These are phyloP conservation scores for Penicillium herquei DNA, from an alignment of 495 filamentous ascomycete species.

Conservation along the genomic window DNA sequence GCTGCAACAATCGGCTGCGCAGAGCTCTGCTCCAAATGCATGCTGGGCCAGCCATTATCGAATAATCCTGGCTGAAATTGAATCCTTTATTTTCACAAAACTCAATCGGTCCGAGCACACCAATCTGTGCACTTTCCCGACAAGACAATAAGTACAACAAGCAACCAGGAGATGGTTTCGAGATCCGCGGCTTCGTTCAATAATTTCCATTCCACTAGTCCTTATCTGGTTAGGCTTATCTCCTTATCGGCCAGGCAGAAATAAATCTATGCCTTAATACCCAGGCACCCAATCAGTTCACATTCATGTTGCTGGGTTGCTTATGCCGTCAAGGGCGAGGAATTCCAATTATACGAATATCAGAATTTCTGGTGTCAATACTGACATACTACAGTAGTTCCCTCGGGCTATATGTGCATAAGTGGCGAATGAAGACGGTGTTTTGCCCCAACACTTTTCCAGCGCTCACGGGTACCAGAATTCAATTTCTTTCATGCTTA, in stretches of 20 bases:
- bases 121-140: neutral
- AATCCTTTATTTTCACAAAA: neutral
- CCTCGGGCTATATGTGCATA: no score
- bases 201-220: slow-evolving; percentile 14
- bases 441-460: no score
- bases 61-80: neutral
- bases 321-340: no score
- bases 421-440: no score
- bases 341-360: no score
- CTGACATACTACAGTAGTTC: no score
- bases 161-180: neutral
- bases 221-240: slow-evolving; percentile 6
- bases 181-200: slow-evolving; percentile 5
- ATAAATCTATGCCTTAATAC: neutral
- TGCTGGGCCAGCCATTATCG: slow-evolving; percentile 18
- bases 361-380: no score
- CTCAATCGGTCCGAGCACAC: neutral
- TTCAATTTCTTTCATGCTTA: no score
- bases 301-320: no score
- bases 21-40: slow-evolving; percentile 25
- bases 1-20: slow-evolving; percentile 21
- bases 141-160: neutral
- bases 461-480: no score
- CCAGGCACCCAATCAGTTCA: neutral
- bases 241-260: slow-evolving; percentile 13